These are phyloP conservation scores for Phaseolus lunatus DNA, from an alignment of 306 rosid species.

Conservation along the genomic window DNA sequence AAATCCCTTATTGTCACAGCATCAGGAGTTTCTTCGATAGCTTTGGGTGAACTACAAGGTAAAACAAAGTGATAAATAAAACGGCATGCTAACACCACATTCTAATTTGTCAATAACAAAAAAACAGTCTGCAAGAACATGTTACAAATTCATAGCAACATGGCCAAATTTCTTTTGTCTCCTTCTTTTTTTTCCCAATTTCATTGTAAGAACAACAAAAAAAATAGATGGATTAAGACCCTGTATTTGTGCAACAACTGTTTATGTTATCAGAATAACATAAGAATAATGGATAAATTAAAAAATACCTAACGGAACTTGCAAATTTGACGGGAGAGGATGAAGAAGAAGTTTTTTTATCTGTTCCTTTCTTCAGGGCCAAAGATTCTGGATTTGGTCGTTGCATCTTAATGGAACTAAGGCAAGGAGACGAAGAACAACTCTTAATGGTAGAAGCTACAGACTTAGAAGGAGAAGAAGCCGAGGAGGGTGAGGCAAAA, in stretches of 20 bases:
- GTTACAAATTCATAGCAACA: neutral
- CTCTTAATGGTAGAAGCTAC: constrained; percentile 33
- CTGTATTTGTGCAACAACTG: neutral
- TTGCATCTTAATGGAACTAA: constrained; percentile 34
- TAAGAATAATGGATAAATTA: neutral
- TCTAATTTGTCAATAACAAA: neutral
- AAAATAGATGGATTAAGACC: neutral
- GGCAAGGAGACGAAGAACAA: constrained; percentile 36
- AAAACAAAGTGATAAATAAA: constrained; percentile 26
- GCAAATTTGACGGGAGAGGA: constrained; percentile 36
- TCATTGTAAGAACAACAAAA: neutral
- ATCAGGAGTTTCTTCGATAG: constrained; percentile 34
- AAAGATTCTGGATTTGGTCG: constrained; percentile 41
- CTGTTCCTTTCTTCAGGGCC: constrained; percentile 17
- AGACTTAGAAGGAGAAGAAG: constrained; percentile 38
- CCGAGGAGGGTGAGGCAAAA: constrained; percentile 40
- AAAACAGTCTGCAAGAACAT: neutral
- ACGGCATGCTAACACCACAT: neutral
- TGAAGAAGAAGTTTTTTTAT: constrained; percentile 34
- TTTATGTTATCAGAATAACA: neutral
- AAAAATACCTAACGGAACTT: constrained; percentile 51
- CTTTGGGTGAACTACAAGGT: constrained; percentile 28
- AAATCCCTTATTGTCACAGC: constrained; percentile 49
- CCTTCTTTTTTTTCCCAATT: neutral
- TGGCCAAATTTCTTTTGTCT: neutral